Base-by-base conservation (phyloP, 495 filamentous ascomycete species). In the Hypoxylon lienhwacheense region DNA sequence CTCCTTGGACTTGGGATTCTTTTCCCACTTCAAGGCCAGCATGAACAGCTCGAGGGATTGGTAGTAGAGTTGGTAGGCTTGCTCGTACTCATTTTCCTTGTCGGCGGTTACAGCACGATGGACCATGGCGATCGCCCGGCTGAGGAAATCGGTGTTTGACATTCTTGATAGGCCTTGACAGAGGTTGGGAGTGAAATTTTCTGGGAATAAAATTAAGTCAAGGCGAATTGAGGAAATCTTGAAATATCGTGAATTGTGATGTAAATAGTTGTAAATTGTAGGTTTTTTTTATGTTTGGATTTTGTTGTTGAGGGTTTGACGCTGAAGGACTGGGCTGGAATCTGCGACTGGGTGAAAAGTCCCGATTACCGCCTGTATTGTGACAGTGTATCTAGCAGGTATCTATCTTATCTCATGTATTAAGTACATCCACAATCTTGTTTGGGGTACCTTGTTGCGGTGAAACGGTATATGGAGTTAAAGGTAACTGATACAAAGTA, bases 1-100 rank as follows among this genome's bases (percentile, higher is more conserved):
- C 69, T 95, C 89, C 75, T 98, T 97, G 33, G 88, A 90, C 53
- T 89, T 90, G 28, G 83, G 81, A 73, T 96, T 97, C 80, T 97
- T 99, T 76, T 97, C 92, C 90, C 91, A 97, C 77, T 97, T 97
- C 21, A 96, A 75, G 7, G 91, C 92, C 34, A 96, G 83, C 88
- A 97, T 92, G 74, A 97, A 97, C 42, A 95, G 79, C 74, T 97
- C 90, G 55, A 97, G 85, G 53, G 91, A 82, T 65, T 88, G 83
- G 77, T 95, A 96, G 81, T 99, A 99, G 41, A 83, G 74, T 65
- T 96, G 88, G 74, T 96, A 97, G 41, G 93, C 93, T 68, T 93
- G 89, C 57, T 97, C 90, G 71, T 97, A 99, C 60, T 97, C 88
- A 56, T 87, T 88, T n/a, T 87, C 85, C 52, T 90, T 95, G 79